Conservation (phyloP, 2,329 filamentous ascomycete species). For the Alternaria arbusti region DNA sequence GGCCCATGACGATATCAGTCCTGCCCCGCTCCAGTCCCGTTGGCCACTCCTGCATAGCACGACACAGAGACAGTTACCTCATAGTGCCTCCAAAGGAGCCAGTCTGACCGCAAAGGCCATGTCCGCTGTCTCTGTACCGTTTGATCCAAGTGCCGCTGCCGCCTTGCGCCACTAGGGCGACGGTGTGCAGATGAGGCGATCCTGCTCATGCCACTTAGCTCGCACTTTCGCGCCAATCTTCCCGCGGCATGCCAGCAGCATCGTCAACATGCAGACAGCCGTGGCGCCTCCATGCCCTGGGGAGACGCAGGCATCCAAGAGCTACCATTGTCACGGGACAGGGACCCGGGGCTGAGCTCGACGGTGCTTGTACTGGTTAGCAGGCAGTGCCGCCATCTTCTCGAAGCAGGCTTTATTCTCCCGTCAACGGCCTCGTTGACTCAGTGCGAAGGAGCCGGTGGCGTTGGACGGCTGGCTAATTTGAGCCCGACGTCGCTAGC, state of each 20-base stretch:
- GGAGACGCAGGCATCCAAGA: slow-evolving; percentile 9
- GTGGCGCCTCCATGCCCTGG: slow-evolving; percentile 15
- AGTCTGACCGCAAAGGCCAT: not conserved
- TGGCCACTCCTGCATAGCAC: slow-evolving; percentile 3
- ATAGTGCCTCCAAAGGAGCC: not conserved
- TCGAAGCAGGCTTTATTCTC: slow-evolving; percentile 32
- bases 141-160: slow-evolving; percentile 2
- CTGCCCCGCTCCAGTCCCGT: slow-evolving; percentile 8
- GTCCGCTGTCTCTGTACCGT: not conserved
- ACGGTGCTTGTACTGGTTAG: slow-evolving; percentile 14
- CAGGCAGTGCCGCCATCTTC: slow-evolving; percentile 27
- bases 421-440: slow-evolving; percentile 26
- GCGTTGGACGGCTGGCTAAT: slow-evolving; percentile 29
- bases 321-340: slow-evolving; percentile 23
- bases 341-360: slow-evolving; percentile 6
- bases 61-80: slow-evolving; percentile 3
- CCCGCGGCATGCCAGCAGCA: slow-evolving; percentile 14
- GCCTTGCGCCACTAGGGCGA: slow-evolving; percentile 7
- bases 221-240: slow-evolving; percentile 13
- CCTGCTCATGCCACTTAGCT: slow-evolving; percentile 12
- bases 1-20: slow-evolving; percentile 19
- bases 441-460: slow-evolving; percentile 20
- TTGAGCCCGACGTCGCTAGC: slow-evolving; percentile 29
- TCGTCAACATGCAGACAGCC: slow-evolving; percentile 10
- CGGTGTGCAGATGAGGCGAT: slow-evolving; percentile 1